Conservation (phyloP, 2,329 filamentous ascomycete genomes). For the Dactylonectria estremocensis region DNA sequence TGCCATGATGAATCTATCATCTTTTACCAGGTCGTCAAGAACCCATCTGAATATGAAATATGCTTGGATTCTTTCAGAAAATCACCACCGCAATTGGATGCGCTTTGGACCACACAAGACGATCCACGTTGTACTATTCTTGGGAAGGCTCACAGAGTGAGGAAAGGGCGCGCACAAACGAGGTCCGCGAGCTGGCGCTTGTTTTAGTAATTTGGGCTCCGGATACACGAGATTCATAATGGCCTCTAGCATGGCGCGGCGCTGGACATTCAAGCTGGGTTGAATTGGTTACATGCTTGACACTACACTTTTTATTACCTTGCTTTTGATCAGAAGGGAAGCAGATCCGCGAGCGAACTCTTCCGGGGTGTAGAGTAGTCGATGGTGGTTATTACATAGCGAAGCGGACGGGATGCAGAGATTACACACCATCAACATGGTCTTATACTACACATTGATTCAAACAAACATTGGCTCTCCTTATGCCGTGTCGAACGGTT, state of each 20-base stretch:
- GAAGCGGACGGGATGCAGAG: constrained; percentile 10
- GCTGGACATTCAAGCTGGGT: constrained; percentile 39
- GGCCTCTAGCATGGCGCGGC: constrained; percentile 47
- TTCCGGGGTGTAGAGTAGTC: constrained; percentile 23
- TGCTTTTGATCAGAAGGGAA: constrained; percentile 31
- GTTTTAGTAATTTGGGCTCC: constrained; percentile 29
- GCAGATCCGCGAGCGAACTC: constrained; percentile 7
- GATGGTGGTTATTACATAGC: constrained; percentile 13
- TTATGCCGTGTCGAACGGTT: not conserved
- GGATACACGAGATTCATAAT: constrained; percentile 35
- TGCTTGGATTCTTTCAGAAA: constrained; percentile 3
- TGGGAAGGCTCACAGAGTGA: constrained; percentile 24
- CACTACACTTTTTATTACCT: constrained; percentile 21
- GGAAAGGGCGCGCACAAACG: constrained; percentile 25
- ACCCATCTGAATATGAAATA: not conserved
- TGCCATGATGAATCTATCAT: constrained; percentile 45
- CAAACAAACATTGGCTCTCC: not conserved
- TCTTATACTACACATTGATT: not conserved
- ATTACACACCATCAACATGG: not conserved
- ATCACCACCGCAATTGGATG: constrained; percentile 8
- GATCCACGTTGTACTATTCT: constrained; percentile 28
- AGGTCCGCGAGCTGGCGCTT: constrained; percentile 18
- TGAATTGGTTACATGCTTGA: constrained; percentile 32
- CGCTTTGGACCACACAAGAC: constrained; percentile 7
- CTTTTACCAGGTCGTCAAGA: not conserved